Base-by-base conservation (phyloP, 169 alveolate genomes). In the Plasmodium berghei region DNA sequence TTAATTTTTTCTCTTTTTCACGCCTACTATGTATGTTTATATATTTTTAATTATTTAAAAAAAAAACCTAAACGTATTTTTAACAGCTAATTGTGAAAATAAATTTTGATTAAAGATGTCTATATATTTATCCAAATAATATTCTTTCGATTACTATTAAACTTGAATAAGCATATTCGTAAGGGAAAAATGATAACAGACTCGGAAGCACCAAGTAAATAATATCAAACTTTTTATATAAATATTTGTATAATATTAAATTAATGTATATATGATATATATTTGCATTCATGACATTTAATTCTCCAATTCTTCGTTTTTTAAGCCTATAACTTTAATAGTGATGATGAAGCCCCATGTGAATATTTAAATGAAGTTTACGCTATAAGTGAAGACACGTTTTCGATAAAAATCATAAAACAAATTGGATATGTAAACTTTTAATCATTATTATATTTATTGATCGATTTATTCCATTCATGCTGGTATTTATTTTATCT, bases 341-440 rank as follows among this genome's bases (percentile, higher is more conserved):
- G 91, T 72, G 91, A 86, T 86, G 91, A 86, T 69, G 91, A 86
- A 70, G 87, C 74, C 4, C 91, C 91, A 14, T 70, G 77, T 72
- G 91, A 86, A 64, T 70, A 86, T 72, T 58, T 86, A 34, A 86
- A 86, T 72, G 91, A 86, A 18, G n/a, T 69, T 28, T 86, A 61
- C 45, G 83, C 91, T 8, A 86, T 86, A 18, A 86, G 91, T 63
- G 91, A 86, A 70, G 91, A 86, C 58, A 70, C 87, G 0, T 86
- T 86, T 86, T 69, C 75, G 26, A 70, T 86, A 61, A 86, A 86
- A 86, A 86, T 86, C 46, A 86, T 86, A 9, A 86, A 86, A 20
- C 87, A 86, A 45, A 54, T 86, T 22, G 91, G 91, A 54, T 56
- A 56, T 26, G 91, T 86, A 86, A 70, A 40, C 5, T 20, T 28